These are phyloP conservation scores for Cyclocybe cylindracea DNA, from an alignment of 768 basidiomycete species.

Conservation along the genomic window DNA sequence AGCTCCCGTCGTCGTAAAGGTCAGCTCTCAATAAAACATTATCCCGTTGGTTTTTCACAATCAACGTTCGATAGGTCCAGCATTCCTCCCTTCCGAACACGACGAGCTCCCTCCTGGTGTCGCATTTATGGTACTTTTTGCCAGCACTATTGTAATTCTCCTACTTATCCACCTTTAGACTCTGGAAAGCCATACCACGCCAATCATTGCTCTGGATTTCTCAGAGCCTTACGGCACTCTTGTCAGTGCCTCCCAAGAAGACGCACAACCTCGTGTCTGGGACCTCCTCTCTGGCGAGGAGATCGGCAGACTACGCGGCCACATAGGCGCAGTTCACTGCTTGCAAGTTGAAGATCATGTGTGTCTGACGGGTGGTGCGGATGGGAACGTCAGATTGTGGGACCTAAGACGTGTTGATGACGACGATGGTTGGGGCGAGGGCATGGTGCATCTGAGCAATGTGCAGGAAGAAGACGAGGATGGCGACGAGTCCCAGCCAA, in stretches of 20 bases:
- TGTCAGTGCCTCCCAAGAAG: conserved; percentile 85
- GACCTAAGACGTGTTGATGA: conserved; percentile 84
- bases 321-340: conserved; percentile 80
- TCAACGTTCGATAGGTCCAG: conserved; percentile 60
- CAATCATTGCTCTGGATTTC: conserved; percentile 89
- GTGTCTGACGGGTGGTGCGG: conserved; percentile 88
- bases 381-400: conserved; percentile 87
- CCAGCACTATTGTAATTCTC: background rate
- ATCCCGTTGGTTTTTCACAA: conserved; percentile 1
- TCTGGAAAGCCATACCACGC: conserved; percentile 75
- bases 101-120: conserved; percentile 92
- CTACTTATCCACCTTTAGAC: conserved; percentile 49
- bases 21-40: conserved; percentile 18
- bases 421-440: conserved; percentile 60
- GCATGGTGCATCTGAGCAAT: conserved; percentile 58
- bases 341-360: conserved; percentile 91
- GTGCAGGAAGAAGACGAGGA: conserved; percentile 67
- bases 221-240: conserved; percentile 96
- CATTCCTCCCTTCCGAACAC: conserved; percentile 96
- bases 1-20: conserved; percentile 76
- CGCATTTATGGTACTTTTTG: conserved; percentile 84
- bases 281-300: conserved; percentile 90
- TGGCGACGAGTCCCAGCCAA: conserved; percentile 39
- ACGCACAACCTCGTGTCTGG: conserved; percentile 90
- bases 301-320: conserved; percentile 82